Base-by-base conservation (phyloP, 2,329 filamentous ascomycete genomes). In the Neonectria coccinea region DNA sequence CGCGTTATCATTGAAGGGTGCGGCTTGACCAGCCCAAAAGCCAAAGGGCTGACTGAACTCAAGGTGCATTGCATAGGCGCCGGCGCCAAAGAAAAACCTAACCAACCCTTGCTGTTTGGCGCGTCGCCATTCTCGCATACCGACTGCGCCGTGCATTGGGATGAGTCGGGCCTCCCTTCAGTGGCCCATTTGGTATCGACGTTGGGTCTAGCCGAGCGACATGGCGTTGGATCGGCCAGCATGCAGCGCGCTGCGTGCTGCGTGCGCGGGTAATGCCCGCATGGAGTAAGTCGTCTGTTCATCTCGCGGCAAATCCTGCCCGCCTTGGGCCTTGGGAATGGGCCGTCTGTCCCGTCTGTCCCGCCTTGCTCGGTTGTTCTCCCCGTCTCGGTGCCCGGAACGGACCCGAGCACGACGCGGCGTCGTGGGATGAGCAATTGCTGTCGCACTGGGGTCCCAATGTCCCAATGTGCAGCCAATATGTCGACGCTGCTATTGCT, bases 41-140 rank as follows among this genome's bases (percentile, higher is more conserved):
- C 27, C 48, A 51, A 33, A 51, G 29, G 29, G 56, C 52, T 50
- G 48, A 57, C 58, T 59, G 59, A 45, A 56, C 36, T 45, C 48
- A 42, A 56, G 45, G 47, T 67, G 68, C 63, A 73, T 71, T 62
- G 59, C 70, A 69, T 74, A 74, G 60, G 67, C 72, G 72, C 70
- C 72, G 65, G 66, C 62, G 63, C 64, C 54, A 59, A 53, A 39
- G 64, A 52, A 47, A 60, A 45, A 56, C 55, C 59, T 48, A 57
- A 42, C 62, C 56, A 53, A 48, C 47, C 62, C 56, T 50, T 58
- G 47, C 27, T 33, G 31, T 67, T 67, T 67, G 66, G 62, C 67
- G 55, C 65, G 55, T 47, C 59, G 55, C 50, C 59, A 62, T 69
- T 61, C 56, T 56, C 63, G 63, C 66, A 71, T 70, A 56, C 62